phyloP scores from a whole-genome alignment of 768 basidiomycete genomes.

The Naematelia aurantialba region DNA sequence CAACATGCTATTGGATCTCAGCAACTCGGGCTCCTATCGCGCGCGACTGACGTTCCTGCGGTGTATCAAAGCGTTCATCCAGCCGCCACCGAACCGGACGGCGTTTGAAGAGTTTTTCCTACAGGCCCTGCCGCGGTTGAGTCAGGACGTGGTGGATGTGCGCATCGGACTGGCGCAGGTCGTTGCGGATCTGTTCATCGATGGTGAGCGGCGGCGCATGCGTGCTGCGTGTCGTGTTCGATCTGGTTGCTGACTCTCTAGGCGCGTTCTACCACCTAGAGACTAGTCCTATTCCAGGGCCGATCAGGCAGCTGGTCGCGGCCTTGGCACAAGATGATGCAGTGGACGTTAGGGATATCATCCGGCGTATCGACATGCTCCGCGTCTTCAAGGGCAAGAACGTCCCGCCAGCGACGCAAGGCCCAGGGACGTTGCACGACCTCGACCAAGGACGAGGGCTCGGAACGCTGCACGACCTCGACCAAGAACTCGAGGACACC shows the following conservation, averaged over 20 bases:
- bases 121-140: slow-evolving; percentile 58
- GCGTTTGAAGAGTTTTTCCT: slow-evolving; percentile 55
- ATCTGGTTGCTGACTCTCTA: slow-evolving; percentile 1
- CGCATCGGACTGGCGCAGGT: slow-evolving; percentile 80
- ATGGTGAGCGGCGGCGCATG: too few relatives aligned
- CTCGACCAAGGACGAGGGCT: too few relatives aligned
- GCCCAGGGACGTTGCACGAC: background rate
- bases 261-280: slow-evolving; percentile 33
- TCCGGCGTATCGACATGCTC: background rate
- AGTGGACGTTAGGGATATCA: slow-evolving; percentile 33
- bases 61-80: slow-evolving; percentile 65
- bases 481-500: too few relatives aligned
- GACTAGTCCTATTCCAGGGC: slow-evolving; percentile 14
- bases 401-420: background rate
- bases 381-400: background rate
- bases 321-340: slow-evolving; percentile 27
- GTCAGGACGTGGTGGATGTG: slow-evolving; percentile 75
- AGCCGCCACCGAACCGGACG: slow-evolving; percentile 54
- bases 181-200: slow-evolving; percentile 52
- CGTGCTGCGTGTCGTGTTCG: too few relatives aligned
- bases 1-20: slow-evolving; percentile 55
- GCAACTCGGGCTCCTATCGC: slow-evolving; percentile 50
- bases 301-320: slow-evolving; percentile 23
- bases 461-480: too few relatives aligned
- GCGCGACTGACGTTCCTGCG: slow-evolving; percentile 75